These are phyloP conservation scores for Aspergillus costaricaensis DNA, from an alignment of 2,329 filamentous ascomycete species.

Conservation along the genomic window DNA sequence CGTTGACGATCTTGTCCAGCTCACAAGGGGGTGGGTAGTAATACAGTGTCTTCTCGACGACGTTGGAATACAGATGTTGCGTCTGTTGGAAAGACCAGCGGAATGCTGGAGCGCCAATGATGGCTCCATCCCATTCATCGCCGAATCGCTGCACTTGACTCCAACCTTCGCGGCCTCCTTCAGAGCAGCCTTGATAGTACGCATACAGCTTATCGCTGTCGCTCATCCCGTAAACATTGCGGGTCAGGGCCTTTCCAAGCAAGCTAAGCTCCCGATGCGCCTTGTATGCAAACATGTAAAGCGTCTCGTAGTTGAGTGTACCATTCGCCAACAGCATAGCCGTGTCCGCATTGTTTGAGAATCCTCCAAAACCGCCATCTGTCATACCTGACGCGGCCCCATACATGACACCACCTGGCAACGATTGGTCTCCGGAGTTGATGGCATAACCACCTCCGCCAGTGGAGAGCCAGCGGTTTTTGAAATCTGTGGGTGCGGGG, in stretches of 20 bases:
- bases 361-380: slow-evolving; percentile 49
- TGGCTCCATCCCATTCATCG: slow-evolving; percentile 52
- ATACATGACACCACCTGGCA: slow-evolving; percentile 45
- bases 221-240: slow-evolving; percentile 42
- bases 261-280: slow-evolving; percentile 55
- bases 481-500: slow-evolving; percentile 35
- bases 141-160: slow-evolving; percentile 54
- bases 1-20: slow-evolving; percentile 46
- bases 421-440: not conserved
- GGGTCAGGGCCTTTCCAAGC: slow-evolving; percentile 49
- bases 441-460: slow-evolving; percentile 34
- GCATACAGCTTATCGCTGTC: slow-evolving; percentile 35
- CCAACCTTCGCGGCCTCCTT: slow-evolving; percentile 56
- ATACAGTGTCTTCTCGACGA: slow-evolving; percentile 43
- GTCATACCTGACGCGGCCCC: slow-evolving; percentile 47
- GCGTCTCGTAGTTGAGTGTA: slow-evolving; percentile 39
- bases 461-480: slow-evolving; percentile 50
- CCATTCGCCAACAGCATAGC: slow-evolving; percentile 46
- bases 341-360: slow-evolving; percentile 24
- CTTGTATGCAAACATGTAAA: slow-evolving; percentile 47
- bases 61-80: slow-evolving; percentile 42
- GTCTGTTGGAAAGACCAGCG: slow-evolving; percentile 49
- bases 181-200: slow-evolving; percentile 59
- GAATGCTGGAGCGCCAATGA: slow-evolving; percentile 52
- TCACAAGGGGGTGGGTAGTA: slow-evolving; percentile 47